Conservation (phyloP, 768 basidiomycete species). For the Dendrothele bispora region DNA sequence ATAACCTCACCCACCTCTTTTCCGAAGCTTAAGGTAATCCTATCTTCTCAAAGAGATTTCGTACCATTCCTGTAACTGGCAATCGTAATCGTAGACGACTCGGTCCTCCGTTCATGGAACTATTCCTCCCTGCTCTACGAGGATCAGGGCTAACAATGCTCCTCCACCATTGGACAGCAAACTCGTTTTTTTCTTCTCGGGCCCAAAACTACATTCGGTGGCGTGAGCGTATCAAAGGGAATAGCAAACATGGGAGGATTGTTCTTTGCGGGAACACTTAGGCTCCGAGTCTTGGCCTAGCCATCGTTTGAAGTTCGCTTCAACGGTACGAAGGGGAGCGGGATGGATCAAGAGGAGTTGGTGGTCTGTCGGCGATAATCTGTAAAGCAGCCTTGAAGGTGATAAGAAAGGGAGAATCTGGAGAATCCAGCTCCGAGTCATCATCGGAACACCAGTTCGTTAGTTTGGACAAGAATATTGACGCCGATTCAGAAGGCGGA, state of each 20-base stretch:
- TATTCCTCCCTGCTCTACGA: constrained; percentile 5
- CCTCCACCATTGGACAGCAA: constrained; percentile 55
- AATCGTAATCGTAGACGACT: constrained; percentile 51
- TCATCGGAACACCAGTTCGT: too few relatives aligned
- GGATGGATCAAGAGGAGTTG: constrained; percentile 59
- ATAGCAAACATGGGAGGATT: constrained; percentile 42
- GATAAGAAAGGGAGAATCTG: too few relatives aligned
- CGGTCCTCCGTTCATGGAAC: constrained; percentile 21
- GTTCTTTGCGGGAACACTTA: too few relatives aligned
- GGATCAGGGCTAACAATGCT: constrained; percentile 36
- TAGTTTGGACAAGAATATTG: too few relatives aligned
- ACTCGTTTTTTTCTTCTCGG: constrained; percentile 38
- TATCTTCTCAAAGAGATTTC: constrained; percentile 62
- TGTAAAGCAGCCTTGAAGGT: too few relatives aligned
- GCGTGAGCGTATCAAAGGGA: constrained; percentile 45
- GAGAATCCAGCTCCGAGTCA: too few relatives aligned
- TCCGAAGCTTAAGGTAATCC: constrained; percentile 43
- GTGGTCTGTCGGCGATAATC: too few relatives aligned
- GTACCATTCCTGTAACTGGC: constrained; percentile 55
- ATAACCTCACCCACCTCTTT: constrained; percentile 51
- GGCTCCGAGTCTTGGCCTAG: constrained; percentile 49
- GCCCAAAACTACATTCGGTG: constrained; percentile 20
- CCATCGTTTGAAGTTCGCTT: constrained; percentile 60
- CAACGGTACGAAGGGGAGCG: constrained; percentile 58
- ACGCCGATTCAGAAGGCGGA: too few relatives aligned